A percentile compares a stretch with the other conserved stretches of the same genome.
Evolutionary conservation across 1,284 basidiomycete genomes (phyloP).

Genomic region (Calocybe gambosa): DNA sequence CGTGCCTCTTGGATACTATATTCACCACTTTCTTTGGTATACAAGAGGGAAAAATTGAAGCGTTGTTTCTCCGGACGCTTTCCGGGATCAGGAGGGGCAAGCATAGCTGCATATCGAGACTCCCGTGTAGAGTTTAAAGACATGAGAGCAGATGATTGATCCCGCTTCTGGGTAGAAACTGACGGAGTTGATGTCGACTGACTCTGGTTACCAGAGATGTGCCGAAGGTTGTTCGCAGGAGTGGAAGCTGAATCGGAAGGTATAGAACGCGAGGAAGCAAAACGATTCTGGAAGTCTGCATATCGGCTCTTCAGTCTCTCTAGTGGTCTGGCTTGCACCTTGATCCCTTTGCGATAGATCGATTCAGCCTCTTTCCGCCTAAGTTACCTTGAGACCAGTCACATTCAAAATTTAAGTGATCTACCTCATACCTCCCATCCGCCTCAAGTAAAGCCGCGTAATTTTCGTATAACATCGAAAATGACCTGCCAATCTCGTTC

Average conservation of each 20-base stretch:
- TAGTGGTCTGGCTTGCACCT: constrained; percentile 73
- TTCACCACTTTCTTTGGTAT: constrained; percentile 60
- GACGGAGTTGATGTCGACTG: constrained; percentile 10
- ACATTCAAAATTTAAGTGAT: neutral
- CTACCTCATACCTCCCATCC: constrained; percentile 61
- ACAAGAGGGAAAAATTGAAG: constrained; percentile 62
- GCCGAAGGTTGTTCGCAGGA: constrained; percentile 17
- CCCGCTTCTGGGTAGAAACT: constrained; percentile 18
- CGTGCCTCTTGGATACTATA: constrained; percentile 72
- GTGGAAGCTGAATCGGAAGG: constrained; percentile 23
- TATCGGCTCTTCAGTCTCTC: constrained; percentile 84
- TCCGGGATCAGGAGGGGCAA: constrained; percentile 57
- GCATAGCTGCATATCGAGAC: constrained; percentile 60
- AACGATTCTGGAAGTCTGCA: constrained; percentile 68
- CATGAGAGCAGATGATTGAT: constrained; percentile 20
- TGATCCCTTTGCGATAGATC: constrained; percentile 81
- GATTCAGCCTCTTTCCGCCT: constrained; percentile 77
- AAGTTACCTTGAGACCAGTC: constrained; percentile 7
- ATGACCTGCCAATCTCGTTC: constrained; percentile 73
- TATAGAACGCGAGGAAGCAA: constrained; percentile 13
- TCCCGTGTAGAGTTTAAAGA: constrained; percentile 31
- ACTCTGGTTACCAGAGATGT: constrained; percentile 25
- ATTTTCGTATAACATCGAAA: constrained; percentile 81
- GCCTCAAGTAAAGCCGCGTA: constrained; percentile 74
- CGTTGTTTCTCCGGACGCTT: constrained; percentile 65